Evolutionary conservation across 1,139 yeast species (phyloP), one percentile per base, ranked within the genome.

Genomic region (Sugiyamaella japonica): DNA sequence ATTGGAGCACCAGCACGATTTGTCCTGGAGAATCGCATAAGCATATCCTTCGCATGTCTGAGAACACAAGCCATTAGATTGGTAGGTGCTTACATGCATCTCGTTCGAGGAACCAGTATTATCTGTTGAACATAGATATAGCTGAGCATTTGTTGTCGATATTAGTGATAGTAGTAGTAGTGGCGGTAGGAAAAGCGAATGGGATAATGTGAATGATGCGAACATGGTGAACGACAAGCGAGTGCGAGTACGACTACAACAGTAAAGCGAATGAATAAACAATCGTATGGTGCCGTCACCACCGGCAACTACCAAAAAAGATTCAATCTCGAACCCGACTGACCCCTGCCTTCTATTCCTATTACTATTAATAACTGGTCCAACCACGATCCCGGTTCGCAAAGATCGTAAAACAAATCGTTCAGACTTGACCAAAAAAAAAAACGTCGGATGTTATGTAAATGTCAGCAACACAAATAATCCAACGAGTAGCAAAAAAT

Each of bases 1-100:
- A 63, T 84, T 75, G 9, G 86, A 76, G 65, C 90, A 85, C 81
- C 84, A 85, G 68, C 90, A 85, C 49, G 74, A 58, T 52, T 70
- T 62, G 23, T 73, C 74, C 56, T 77, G 84, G 15, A 84, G 69
- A 47, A 85, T 75, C 3, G 83, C 89, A 54, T 77, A 81, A 1
- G 83, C 76, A 63, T 71, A 80, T n/a, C 81, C 83, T 2, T 57
- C 34, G 65, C 90, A 85, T 39, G 72, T 67, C 54, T 73, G 73
- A 6, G 73, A 65, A 66, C 89, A 85, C 4, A 67, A 67, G 1
- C 89, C 89, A 61, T 78, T 80, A 37, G 86, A 79, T 77, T 74
- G 77, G 54, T 59, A 82, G 66, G 66, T 60, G 72, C 59, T 55
- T 23, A 65, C 66, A 43, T 59, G 57, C 45, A 55, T 59, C 16